These are phyloP conservation scores for Geosmithia putterillii DNA, from an alignment of 2,329 filamentous ascomycete genomes.

Conservation along the genomic window DNA sequence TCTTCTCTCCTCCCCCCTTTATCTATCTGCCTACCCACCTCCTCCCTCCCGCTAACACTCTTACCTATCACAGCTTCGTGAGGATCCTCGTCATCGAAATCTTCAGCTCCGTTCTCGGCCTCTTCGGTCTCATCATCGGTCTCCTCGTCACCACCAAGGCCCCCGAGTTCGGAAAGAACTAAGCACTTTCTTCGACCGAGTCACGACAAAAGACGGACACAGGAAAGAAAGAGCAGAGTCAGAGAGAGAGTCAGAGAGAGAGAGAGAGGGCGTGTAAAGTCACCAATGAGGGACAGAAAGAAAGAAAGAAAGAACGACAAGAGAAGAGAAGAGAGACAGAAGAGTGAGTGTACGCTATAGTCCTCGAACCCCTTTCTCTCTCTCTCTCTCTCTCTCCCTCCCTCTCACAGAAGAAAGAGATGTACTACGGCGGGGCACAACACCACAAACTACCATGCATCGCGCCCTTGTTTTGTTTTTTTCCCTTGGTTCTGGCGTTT, in stretches of 20 bases:
- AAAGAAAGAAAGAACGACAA: not conserved
- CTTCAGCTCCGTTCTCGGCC: conserved; percentile 91
- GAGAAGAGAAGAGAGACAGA: no score
- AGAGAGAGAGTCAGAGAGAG: not conserved
- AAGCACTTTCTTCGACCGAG: conserved; percentile 5
- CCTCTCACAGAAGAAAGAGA: not conserved
- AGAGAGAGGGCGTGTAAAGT: not conserved
- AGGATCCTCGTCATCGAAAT: conserved; percentile 99
- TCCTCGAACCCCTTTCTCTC: not conserved
- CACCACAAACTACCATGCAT: conserved; percentile 11
- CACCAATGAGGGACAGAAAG: not conserved
- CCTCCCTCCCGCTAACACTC: conserved; percentile 9
- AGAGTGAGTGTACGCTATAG: not conserved
- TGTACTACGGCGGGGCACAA: not conserved
- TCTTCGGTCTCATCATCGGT: conserved; percentile 93
- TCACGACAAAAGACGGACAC: not conserved
- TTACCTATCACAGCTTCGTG: conserved; percentile 61
- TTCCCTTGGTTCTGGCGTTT: conserved; percentile 25
- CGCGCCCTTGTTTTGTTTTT: conserved; percentile 9
- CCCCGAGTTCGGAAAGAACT: conserved; percentile 47
- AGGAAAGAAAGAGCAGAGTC: not conserved
- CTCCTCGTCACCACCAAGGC: conserved; percentile 81
- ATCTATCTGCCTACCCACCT: conserved; percentile 1
- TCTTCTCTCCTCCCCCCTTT: not conserved
- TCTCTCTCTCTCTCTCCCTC: not conserved